These are phyloP conservation scores for Trapa incisa DNA, from an alignment of 345 rosid genomes.

Conservation along the genomic window DNA sequence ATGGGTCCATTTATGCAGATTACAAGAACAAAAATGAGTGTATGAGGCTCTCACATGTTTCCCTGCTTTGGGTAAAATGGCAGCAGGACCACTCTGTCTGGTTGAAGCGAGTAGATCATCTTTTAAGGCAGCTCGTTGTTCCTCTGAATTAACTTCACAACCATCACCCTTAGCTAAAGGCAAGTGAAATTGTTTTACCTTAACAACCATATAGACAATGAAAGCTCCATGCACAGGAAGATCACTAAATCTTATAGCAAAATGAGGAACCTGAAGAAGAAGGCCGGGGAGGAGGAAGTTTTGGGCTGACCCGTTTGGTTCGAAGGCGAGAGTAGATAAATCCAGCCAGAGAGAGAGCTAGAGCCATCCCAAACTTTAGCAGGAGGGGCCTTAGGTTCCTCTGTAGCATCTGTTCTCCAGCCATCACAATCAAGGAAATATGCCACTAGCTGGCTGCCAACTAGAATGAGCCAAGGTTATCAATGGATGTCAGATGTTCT, in stretches of 20 bases:
- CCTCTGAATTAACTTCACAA: constrained; percentile 5
- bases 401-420: constrained; percentile 20
- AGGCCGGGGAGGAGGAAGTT: constrained; percentile 21
- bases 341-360: constrained; percentile 67
- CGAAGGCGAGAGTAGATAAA: constrained; percentile 45
- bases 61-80: constrained; percentile 11
- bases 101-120: constrained; percentile 16
- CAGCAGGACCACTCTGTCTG: constrained; percentile 11
- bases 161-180: constrained; percentile 23
- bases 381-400: constrained; percentile 40
- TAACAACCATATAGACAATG: neutral
- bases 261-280: constrained; percentile 23
- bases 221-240: neutral
- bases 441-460: neutral
- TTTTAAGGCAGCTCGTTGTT: constrained; percentile 5
- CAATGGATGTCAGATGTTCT: constrained; percentile 8
- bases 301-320: constrained; percentile 21
- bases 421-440: constrained; percentile 12
- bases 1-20: neutral
- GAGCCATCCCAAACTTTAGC: constrained; percentile 52
- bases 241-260: neutral
- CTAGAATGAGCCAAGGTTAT: neutral
- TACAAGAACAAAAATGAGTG: neutral
- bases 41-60: constrained; percentile 28
- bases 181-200: neutral